These are phyloP conservation scores for Kockiozyma suomiensis DNA, from an alignment of 805 yeast species.

Conservation along the genomic window DNA sequence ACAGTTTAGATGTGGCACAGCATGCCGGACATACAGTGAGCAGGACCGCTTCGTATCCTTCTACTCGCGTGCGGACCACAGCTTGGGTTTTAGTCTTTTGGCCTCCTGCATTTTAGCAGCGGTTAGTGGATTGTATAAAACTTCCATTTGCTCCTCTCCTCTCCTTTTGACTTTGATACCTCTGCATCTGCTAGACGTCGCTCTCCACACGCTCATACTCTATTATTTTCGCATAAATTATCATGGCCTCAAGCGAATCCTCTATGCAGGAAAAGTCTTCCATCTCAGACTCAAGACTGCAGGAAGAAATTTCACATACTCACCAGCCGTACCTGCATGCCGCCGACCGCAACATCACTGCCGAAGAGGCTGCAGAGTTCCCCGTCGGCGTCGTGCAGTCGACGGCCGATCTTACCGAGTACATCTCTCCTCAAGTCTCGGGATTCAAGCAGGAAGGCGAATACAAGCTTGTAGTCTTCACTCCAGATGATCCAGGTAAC, in stretches of 20 bases:
- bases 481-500: constrained; percentile 38
- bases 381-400: constrained; percentile 33
- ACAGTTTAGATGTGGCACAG: too few relatives aligned
- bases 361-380: constrained; percentile 36
- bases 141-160: too few relatives aligned
- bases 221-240: neutral
- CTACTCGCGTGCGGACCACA: too few relatives aligned
- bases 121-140: too few relatives aligned
- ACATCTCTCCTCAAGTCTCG: constrained; percentile 20
- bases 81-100: too few relatives aligned
- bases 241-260: neutral
- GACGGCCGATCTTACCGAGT: constrained; percentile 35
- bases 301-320: constrained; percentile 8
- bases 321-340: constrained; percentile 32
- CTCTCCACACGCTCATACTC: neutral
- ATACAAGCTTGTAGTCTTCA: constrained; percentile 35
- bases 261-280: constrained; percentile 1
- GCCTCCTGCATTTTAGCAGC: too few relatives aligned
- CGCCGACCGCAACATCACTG: constrained; percentile 16
- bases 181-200: neutral
- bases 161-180: too few relatives aligned
- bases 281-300: constrained; percentile 40
- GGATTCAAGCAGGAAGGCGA: constrained; percentile 34
- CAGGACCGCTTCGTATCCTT: too few relatives aligned
- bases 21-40: too few relatives aligned